These are phyloP conservation scores for Fusarium sp. DNA, from an alignment of 2,329 filamentous ascomycete species.

Conservation along the genomic window DNA sequence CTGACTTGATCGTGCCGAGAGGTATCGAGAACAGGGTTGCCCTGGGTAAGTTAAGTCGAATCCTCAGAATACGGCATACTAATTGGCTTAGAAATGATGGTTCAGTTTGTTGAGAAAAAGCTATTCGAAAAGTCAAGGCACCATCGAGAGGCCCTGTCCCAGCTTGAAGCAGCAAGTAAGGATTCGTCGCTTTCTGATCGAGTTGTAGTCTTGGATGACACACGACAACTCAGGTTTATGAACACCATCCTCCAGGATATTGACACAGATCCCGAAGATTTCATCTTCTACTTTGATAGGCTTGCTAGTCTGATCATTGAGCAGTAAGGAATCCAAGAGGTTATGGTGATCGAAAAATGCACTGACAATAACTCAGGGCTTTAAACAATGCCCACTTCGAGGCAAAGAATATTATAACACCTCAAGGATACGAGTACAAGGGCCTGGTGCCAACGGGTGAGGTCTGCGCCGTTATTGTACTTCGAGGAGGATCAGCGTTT, in stretches of 20 bases:
- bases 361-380: slow-evolving; percentile 63
- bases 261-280: slow-evolving; percentile 84
- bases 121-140: slow-evolving; percentile 86
- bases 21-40: slow-evolving; percentile 96
- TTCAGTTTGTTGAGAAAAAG: slow-evolving; percentile 90
- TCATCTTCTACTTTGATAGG: slow-evolving; percentile 97
- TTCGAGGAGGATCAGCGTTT: slow-evolving; percentile 89
- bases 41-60: slow-evolving; percentile 69
- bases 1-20: slow-evolving; percentile 94
- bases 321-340: slow-evolving; percentile 60
- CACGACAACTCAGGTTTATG: slow-evolving; percentile 86
- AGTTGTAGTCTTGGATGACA: slow-evolving; percentile 80
- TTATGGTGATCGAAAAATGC: not conserved
- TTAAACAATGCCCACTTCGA: slow-evolving; percentile 82
- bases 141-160: slow-evolving; percentile 83
- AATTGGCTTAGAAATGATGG: slow-evolving; percentile 79
- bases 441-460: slow-evolving; percentile 79
- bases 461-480: slow-evolving; percentile 86
- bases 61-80: not conserved
- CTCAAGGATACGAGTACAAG: slow-evolving; percentile 75
- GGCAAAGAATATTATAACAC: slow-evolving; percentile 74
- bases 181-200: slow-evolving; percentile 79
- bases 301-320: slow-evolving; percentile 88
- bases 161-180: slow-evolving; percentile 78
- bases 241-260: slow-evolving; percentile 90